Percentiles rank a stretch among this genome's conserved stretches.
Evolutionary conservation across 805 yeast genomes (phyloP).

Genomic region (Saccharomycopsis babjevae): DNA sequence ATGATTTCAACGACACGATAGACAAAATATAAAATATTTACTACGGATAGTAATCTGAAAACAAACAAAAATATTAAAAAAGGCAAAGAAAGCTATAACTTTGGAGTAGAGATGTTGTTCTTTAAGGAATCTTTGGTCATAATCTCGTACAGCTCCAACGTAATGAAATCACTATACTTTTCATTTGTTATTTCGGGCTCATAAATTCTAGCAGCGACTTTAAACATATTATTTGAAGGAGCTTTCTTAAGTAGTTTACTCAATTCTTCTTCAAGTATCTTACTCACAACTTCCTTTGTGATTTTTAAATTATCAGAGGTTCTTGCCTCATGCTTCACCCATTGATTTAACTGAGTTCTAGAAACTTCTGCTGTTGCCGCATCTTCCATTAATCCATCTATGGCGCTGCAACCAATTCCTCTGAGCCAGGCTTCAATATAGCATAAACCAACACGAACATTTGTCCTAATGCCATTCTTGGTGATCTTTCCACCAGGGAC

Average conservation of each 20-base stretch:
- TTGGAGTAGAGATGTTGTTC: slow-evolving; percentile 7
- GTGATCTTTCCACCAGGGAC: slow-evolving; percentile 51
- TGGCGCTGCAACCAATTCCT: slow-evolving; percentile 64
- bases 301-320: slow-evolving; percentile 47
- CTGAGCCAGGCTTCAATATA: slow-evolving; percentile 70
- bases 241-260: slow-evolving; percentile 38
- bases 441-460: slow-evolving; percentile 52
- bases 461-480: slow-evolving; percentile 56
- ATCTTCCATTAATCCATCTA: slow-evolving; percentile 67
- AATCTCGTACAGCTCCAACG: slow-evolving; percentile 52
- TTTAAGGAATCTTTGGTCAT: slow-evolving; percentile 29
- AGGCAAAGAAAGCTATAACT: slow-evolving; percentile 2
- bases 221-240: slow-evolving; percentile 37
- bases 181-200: slow-evolving; percentile 57
- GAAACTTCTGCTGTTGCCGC: slow-evolving; percentile 77
- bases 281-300: slow-evolving; percentile 39
- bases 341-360: slow-evolving; percentile 61
- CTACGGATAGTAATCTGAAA: not conserved
- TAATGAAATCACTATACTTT: slow-evolving; percentile 54
- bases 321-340: slow-evolving; percentile 54
- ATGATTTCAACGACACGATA: too few species aligned
- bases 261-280: slow-evolving; percentile 46
- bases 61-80: not conserved
- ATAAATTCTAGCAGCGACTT: slow-evolving; percentile 46
- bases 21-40: too few species aligned